Evolutionary conservation across 106 monocot genomes (phyloP), one percentile per base, ranked within the genome.

Genomic region (Dioscorea alata): DNA sequence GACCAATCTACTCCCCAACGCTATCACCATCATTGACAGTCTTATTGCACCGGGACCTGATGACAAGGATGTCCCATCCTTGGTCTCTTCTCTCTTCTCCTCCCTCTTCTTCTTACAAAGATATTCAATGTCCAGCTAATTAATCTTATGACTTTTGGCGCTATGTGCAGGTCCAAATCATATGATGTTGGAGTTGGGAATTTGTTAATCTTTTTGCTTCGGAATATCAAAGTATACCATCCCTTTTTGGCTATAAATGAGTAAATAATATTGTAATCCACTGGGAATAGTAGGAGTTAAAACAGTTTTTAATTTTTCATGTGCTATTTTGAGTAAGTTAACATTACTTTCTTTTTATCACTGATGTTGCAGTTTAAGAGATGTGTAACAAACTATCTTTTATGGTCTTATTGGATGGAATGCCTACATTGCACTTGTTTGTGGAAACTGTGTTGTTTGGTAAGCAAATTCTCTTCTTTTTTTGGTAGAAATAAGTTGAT

Each of bases 251-350:
- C 50, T 20, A 25, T 14, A 59, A 66, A 8, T 57, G 59, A 33
- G 32, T 71, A 5, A 74, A 31, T 31, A 74, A 31, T 31, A 69
- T 66, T 96, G 96, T 91, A 96, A 96, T 89, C 96, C 96, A 18
- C 91, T 96, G 76, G 96, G 96, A 76, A 71, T 96, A 54, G 96
- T 96, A 48, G 96, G 96, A 72, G 96, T 96, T 50, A 96, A 92
- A 66, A 96, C 96, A 56, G 91, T 91, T 21, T 92, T 96, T 76
- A 96, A 96, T 68, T 96, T 96, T 66, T 91, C 96, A 49, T 96
- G 96, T 68, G 96, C 96, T 50, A 91, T 96, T 22, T 89, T 96
- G 71, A 91, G 96, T 96, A 78, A 79, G 79, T 66, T 64, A 71
- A 4, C 49, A 42, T 42, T 6, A 42, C 42, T 42, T 42, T 42